These are phyloP conservation scores for Oidium heveae DNA, from an alignment of 2,329 filamentous ascomycete species.

Conservation along the genomic window DNA sequence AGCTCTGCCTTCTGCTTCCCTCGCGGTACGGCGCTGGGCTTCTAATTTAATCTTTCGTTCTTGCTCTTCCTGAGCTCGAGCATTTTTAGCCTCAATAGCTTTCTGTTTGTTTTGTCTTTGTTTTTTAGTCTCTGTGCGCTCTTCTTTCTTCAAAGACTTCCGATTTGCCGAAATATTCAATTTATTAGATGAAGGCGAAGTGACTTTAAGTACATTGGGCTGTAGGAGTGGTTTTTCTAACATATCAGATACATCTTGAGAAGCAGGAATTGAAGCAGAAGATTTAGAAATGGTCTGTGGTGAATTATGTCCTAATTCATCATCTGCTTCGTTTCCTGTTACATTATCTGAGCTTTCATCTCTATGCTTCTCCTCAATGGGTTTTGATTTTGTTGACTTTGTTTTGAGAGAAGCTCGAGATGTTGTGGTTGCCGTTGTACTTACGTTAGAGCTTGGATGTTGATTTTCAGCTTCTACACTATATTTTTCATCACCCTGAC, in stretches of 20 bases:
- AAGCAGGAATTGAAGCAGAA: conserved; percentile 14
- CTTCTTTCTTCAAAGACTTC: conserved; percentile 35
- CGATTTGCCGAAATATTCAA: conserved; percentile 31
- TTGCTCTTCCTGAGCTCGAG: conserved; percentile 53
- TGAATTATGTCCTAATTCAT: conserved; percentile 44
- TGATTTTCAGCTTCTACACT: conserved; percentile 56
- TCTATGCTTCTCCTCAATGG: conserved; percentile 25
- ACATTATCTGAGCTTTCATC: conserved; percentile 20
- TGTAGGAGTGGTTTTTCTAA: conserved; percentile 45
- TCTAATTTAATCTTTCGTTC: conserved; percentile 53
- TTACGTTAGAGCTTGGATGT: conserved; percentile 44
- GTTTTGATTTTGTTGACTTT: conserved; percentile 46
- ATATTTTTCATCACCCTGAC: conserved; percentile 24
- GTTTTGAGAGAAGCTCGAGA: conserved; percentile 18
- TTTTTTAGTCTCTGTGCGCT: conserved; percentile 60
- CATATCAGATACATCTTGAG: conserved; percentile 67
- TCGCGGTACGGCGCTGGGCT: conserved; percentile 58
- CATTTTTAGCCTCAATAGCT: conserved; percentile 52
- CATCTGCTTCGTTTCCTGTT: conserved; percentile 48
- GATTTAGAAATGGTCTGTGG: conserved; percentile 32
- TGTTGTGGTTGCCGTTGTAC: conserved; percentile 29
- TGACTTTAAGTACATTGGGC: conserved; percentile 56
- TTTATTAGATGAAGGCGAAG: conserved; percentile 28
- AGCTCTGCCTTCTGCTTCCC: conserved; percentile 57
- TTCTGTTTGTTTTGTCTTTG: conserved; percentile 82